Evolutionary conservation across 768 basidiomycete species (phyloP), one percentile per base, ranked within the genome.

Genomic region (Kwoniella shandongensis): DNA sequence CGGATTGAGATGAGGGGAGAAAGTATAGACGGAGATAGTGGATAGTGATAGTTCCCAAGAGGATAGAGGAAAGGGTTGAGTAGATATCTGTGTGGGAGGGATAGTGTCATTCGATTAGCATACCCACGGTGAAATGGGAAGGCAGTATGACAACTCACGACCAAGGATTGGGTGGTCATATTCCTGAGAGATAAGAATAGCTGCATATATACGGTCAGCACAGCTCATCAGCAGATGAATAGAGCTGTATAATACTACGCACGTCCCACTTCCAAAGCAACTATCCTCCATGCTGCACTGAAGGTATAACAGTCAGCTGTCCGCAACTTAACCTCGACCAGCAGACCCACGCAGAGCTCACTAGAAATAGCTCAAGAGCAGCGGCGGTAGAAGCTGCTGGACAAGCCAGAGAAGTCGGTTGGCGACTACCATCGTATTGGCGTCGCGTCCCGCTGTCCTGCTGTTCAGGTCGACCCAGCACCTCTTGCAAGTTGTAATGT

Each of bases 341-440:
- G 25, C n/a, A n/a, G n/a, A n/a, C n/a, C n/a, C n/a, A 29, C 42
- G 20, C 3, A 30, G 12, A 47, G n/a, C 71, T 59, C 50, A 70
- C 68, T 61, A 67, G 53, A 73, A 73, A 48, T 70, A 73, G 11
- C 61, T 66, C 44, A 73, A 50, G 11, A 67, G 51, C 8, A 63
- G 63, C 7, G 71, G 68, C 3, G 71, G 71, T 1, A 73, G 50
- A 39, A 70, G 51, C 50, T 72, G 64, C 44, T 69, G 67, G 13
- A 61, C 29, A 2, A 63, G 27, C 63, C 66, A 61, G 15, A 40
- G 26, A 1, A 38, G 35, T 12, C 30, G 7, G 12, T 12, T 51
- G 20, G 10, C 32, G 32, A 32, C 7, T 13, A 32, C 13, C 32
- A 6, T 32, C 6, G 13, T 6, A 13, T 6, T 6, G 13, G 32